Base-by-base conservation (phyloP, 2,329 filamentous ascomycete species). In the Fusarium caatingaense region DNA sequence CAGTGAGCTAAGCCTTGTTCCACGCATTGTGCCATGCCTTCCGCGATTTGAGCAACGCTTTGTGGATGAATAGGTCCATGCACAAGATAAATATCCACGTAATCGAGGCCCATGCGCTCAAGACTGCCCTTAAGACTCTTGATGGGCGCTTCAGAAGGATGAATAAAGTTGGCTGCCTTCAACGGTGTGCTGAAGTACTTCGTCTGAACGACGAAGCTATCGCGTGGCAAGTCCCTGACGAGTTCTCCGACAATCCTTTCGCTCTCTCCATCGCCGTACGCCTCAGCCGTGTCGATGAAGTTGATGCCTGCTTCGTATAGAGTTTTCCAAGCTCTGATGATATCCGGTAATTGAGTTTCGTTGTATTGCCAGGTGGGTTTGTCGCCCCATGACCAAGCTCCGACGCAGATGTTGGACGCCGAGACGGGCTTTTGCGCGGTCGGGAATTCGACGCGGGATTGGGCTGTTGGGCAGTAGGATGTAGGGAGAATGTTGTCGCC, bases 11-110 rank as follows among this genome's bases (percentile, higher is more conserved):
- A 13, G 0, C 64, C 64, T 23, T 56, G 49, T 7, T 66, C 64
- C 1, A 66, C 64, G 2, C 64, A 66, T 4, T 66, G 49, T 6
- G 64, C 61, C 64, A 66, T 66, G 5, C 61, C 64, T 32, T 66
- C 55, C 1, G 64, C 64, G 2, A 66, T 49, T 0, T 28, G 15
- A 1, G 40, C 2, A 1, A 60, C 44, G 16, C 60, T 66, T 13
- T 66, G 49, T 0, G 49, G 49, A 8, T 66, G 56, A 2, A 66
- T 66, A 1, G 61, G 64, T 1, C 64, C 61, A 6, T 66, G 56
- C 1, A 60, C 27, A 5, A 66, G 64, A 13, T 60, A 65, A n/a
- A 66, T 60, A 3, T 66, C 64, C 7, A 66, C 64, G 1, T 66
- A 66, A 0, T 66, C 55, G 2, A 66, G 61, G 1, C 42, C 28